Evolutionary conservation across 345 rosid species (phyloP).

Genomic region (Corymbia maculata): DNA sequence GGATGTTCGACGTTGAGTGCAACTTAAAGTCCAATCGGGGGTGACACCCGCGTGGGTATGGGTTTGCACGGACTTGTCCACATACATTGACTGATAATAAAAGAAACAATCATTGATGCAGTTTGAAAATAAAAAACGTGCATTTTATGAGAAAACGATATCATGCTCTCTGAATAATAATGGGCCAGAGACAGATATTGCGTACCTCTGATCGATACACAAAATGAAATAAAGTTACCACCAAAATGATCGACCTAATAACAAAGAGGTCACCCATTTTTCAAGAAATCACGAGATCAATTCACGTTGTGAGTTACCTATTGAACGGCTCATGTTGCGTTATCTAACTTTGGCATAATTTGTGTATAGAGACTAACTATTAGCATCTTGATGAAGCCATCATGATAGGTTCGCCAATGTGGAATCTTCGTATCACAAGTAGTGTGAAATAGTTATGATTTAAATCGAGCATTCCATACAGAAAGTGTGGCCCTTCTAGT

Average conservation of each 20-base stretch:
- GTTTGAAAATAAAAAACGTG: background rate
- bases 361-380: background rate
- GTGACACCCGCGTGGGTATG: background rate
- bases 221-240: background rate
- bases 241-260: background rate
- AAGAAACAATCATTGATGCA: background rate
- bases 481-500: background rate
- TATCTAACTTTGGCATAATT: background rate
- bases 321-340: background rate
- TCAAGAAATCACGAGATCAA: background rate
- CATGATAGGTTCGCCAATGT: rapidly evolving
- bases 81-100: background rate
- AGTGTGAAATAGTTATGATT: background rate
- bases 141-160: background rate
- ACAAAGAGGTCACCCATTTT: background rate
- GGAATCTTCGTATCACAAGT: background rate
- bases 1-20: background rate
- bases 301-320: background rate
- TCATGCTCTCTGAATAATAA: background rate
- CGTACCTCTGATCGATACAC: background rate
- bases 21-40: background rate
- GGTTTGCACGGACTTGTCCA: background rate
- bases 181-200: background rate
- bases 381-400: background rate
- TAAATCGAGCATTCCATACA: background rate